Percentiles rank a stretch among this genome's conserved stretches.
Evolutionary conservation across 495 filamentous ascomycete species (phyloP).

Genomic region (Tricharina praecox): DNA sequence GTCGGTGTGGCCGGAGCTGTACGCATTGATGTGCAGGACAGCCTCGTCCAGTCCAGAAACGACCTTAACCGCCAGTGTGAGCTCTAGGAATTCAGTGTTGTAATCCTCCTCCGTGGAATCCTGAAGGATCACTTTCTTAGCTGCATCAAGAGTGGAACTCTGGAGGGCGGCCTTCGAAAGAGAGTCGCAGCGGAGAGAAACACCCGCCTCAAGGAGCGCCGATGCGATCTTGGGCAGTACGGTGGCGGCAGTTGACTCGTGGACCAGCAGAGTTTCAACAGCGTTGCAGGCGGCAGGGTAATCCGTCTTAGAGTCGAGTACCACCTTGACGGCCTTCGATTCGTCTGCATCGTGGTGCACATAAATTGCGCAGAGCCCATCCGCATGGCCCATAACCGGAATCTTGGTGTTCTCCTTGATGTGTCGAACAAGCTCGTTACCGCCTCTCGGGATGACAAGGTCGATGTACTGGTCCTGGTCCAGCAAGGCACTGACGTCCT

Average conservation of each 20-base stretch:
- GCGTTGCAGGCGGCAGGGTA: conserved; percentile 97
- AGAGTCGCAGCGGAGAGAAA: conserved; percentile 68
- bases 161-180: conserved; percentile 44
- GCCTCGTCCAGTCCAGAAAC: conserved; percentile 51
- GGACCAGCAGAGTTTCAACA: conserved; percentile 74
- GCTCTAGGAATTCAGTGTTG: conserved; percentile 74
- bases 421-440: conserved; percentile 79
- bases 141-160: conserved; percentile 26
- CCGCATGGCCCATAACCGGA: conserved; percentile 89
- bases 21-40: conserved; percentile 72
- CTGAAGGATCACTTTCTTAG: conserved; percentile 36
- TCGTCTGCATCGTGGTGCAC: conserved; percentile 62
- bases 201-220: conserved; percentile 56
- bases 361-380: conserved; percentile 84
- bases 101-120: conserved; percentile 54
- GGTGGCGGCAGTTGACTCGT: conserved; percentile 49
- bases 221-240: conserved; percentile 54
- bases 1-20: conserved; percentile 92
- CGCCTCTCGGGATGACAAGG: conserved; percentile 84
- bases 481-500: conserved; percentile 70
- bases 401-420: conserved; percentile 85
- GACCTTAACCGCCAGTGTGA: conserved; percentile 69
- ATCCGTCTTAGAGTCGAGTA: conserved; percentile 80
- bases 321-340: conserved; percentile 53
- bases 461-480: conserved; percentile 74